A percentile compares a stretch with the other conserved stretches of the same genome.
Evolutionary conservation across 768 basidiomycete species (phyloP).

Genomic region (Dictyophora rubrovolvata): DNA sequence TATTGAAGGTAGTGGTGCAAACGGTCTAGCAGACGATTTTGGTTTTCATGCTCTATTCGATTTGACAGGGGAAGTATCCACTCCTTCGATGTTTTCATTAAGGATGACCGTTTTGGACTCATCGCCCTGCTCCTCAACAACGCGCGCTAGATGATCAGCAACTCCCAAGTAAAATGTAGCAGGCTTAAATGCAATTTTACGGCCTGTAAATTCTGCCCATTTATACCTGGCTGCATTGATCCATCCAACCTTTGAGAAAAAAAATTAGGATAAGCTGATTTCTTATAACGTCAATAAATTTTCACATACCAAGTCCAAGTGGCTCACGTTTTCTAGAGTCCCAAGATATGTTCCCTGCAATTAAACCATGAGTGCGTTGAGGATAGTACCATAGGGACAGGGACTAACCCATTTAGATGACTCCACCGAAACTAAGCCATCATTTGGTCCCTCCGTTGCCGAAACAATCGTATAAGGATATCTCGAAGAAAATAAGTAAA

Average conservation of each 20-base stretch:
- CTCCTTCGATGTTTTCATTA: background rate
- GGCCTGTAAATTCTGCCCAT: conserved; percentile 81
- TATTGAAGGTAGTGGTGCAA: no score
- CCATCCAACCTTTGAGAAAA: conserved; percentile 56
- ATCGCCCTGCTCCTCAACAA: conserved; percentile 50
- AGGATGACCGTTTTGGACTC: background rate
- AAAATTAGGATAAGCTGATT: background rate
- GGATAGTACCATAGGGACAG: conserved; percentile 1
- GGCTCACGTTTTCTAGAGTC: conserved; percentile 85
- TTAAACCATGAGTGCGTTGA: background rate
- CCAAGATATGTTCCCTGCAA: conserved; percentile 82
- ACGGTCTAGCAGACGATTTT: no score
- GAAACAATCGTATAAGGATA: conserved; percentile 75
- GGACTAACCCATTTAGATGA: conserved; percentile 71
- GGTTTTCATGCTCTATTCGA: background rate
- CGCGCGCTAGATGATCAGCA: conserved; percentile 64
- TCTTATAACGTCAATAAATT: background rate
- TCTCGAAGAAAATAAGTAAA: conserved; percentile 13
- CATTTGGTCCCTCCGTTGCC: conserved; percentile 86
- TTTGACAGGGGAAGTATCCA: background rate
- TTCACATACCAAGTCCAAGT: conserved; percentile 58
- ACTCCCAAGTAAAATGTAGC: conserved; percentile 86
- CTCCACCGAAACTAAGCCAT: conserved; percentile 83
- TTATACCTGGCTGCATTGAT: conserved; percentile 82
- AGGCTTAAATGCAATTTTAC: conserved; percentile 84